Percentiles rank a stretch among this genome's conserved stretches.
Conservation (phyloP, 108 stramenopile species). For the Cylindrotheca fusiformis region DNA sequence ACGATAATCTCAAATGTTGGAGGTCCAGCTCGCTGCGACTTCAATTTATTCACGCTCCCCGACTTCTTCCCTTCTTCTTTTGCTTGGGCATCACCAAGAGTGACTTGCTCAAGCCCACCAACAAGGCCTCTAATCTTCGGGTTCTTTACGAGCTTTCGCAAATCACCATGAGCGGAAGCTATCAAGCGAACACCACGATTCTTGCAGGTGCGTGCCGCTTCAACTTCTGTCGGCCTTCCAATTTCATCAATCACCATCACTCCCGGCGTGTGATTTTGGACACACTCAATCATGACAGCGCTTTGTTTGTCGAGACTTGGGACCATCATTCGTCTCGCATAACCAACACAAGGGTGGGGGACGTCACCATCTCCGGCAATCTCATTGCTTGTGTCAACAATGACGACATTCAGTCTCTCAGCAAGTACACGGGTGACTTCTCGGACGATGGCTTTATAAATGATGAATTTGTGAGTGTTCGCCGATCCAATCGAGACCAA, state of each 20-base stretch:
- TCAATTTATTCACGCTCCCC: conserved; percentile 9
- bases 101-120: conserved; percentile 50
- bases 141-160: conserved; percentile 48
- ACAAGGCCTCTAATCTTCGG: conserved; percentile 42
- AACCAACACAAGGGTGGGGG: conserved; percentile 57
- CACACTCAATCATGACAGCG: conserved; percentile 63
- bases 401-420: conserved; percentile 29
- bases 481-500: too few relatives aligned
- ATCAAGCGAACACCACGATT: conserved; percentile 63
- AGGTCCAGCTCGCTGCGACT: conserved; percentile 16
- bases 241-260: conserved; percentile 69
- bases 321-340: conserved; percentile 64
- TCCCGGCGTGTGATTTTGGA: conserved; percentile 67
- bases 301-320: conserved; percentile 33
- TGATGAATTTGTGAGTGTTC: too few relatives aligned
- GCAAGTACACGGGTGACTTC: conserved; percentile 43
- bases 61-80: conserved; percentile 18
- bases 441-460: conserved; percentile 50
- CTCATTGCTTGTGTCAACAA: conserved; percentile 67
- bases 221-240: conserved; percentile 47
- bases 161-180: conserved; percentile 67
- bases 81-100: conserved; percentile 37
- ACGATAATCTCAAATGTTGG: conserved; percentile 54
- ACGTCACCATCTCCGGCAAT: conserved; percentile 60
- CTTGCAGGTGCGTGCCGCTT: conserved; percentile 46